Conservation (phyloP, 148 eudicot species). For the Rheum nobile region DNA sequence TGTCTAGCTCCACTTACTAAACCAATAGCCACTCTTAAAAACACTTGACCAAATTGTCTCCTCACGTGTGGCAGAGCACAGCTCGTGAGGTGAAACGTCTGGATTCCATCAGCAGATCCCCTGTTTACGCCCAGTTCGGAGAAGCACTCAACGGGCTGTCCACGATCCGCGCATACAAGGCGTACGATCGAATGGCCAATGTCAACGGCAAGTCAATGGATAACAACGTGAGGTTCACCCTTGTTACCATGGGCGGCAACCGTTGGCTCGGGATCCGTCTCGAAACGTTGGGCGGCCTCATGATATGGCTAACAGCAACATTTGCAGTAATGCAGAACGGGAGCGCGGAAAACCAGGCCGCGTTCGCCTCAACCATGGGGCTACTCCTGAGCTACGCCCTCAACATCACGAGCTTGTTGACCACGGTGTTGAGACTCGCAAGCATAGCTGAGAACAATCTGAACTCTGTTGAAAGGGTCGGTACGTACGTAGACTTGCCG, state of each 20-base stretch:
- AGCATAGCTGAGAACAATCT: slow-evolving; percentile 83
- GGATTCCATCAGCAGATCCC: slow-evolving; percentile 77
- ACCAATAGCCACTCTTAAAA: neutral
- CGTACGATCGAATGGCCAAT: slow-evolving; percentile 75
- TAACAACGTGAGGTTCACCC: slow-evolving; percentile 75
- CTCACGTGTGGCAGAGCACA: slow-evolving; percentile 51
- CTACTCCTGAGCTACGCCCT: slow-evolving; percentile 84
- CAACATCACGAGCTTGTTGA: slow-evolving; percentile 71
- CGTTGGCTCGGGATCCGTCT: slow-evolving; percentile 96
- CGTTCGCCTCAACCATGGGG: slow-evolving; percentile 92
- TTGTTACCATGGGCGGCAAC: slow-evolving; percentile 79
- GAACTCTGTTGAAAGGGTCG: slow-evolving; percentile 80
- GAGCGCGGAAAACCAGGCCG: slow-evolving; percentile 80
- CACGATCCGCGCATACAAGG: slow-evolving; percentile 85
- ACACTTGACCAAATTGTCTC: too few species aligned
- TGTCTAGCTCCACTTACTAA: neutral
- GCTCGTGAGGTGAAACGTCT: slow-evolving; percentile 90
- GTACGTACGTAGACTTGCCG: slow-evolving; percentile 78
- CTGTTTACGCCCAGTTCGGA: slow-evolving; percentile 89
- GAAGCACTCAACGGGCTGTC: slow-evolving; percentile 90
- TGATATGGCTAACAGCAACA: slow-evolving; percentile 94
- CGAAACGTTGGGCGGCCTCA: slow-evolving; percentile 83
- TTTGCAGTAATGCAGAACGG: slow-evolving; percentile 96
- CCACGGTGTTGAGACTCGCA: slow-evolving; percentile 80
- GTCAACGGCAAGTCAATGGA: slow-evolving; percentile 87